Base-by-base conservation (phyloP, 257 asterid genomes). In the Gentiana straminea region DNA sequence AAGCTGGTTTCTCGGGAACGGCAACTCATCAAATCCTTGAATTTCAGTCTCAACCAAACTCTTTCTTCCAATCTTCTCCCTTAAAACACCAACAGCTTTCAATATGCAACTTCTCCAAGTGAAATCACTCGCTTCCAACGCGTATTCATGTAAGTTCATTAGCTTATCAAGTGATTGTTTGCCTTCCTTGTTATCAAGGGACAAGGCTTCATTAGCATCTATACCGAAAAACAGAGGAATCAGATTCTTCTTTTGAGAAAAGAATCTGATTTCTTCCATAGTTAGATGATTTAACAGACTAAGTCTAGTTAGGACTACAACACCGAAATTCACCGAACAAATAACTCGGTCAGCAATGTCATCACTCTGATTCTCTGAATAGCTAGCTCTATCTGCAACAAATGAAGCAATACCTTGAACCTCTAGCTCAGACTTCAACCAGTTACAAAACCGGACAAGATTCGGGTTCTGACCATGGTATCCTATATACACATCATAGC, bases 361-460 rank as follows among this genome's bases (percentile, higher is more conserved):
- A 36, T 86, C 92, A 77, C 92, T 89, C 74, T 89, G 97, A 50
- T 73, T 81, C 48, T 83, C 94, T 2, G 76, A 75, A 41, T 85
- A 89, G 13, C 79, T 83, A 1, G 89, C 86, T 52, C 97, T 76
- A 56, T 89, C 95, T 3, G 95, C 94, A 8, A 81, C 79, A 51
- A 89, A 89, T 37, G 92, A 83, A 50, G 97, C 95, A 57, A 89
- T 86, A 7, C 97, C 97, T 63, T 83, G 97, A 39, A 79, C 69
- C 81, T 89, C 97, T 10, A 89, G 86, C 81, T 89, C 92, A 7
- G 95, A 86, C 62, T 85, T 89, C 1, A 89, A 79, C 97, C 97
- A 89, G 64, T 78, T 89, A 75, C 97, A 86, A 77, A 86, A 80
- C 55, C 89, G 66, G 3, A 70, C 65, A 62, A 86, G 59, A 68